Evolutionary conservation across 352 stramenopile species (phyloP).

Genomic region (Phytophthora chlamydospora): DNA sequence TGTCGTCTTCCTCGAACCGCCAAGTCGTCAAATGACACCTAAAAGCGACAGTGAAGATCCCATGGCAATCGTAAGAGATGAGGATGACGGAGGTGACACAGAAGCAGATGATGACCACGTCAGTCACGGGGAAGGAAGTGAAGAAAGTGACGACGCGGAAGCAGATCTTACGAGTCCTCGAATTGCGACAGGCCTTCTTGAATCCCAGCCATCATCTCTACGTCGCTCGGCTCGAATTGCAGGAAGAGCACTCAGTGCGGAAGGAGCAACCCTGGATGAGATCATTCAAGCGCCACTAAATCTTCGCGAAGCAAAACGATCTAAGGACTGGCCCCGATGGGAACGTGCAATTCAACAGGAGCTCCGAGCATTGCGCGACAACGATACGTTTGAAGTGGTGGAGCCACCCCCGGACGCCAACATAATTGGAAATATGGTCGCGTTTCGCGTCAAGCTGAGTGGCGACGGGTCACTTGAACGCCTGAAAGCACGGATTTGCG

Average conservation of each 20-base stretch:
- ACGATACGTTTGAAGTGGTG: conserved; percentile 14
- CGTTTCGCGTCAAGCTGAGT: conserved; percentile 10
- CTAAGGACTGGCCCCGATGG: not conserved
- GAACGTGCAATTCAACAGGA: conserved; percentile 5
- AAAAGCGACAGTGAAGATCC: too few species aligned
- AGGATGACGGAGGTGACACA: too few species aligned
- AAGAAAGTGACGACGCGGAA: too few species aligned
- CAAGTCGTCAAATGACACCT: not conserved
- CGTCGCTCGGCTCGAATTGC: conserved; percentile 7
- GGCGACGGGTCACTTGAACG: conserved; percentile 2
- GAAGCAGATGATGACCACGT: too few species aligned
- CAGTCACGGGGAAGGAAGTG: too few species aligned
- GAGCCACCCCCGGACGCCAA: conserved; percentile 6
- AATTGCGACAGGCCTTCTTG: not conserved
- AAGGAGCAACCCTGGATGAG: not conserved
- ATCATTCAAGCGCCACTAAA: conserved; percentile 7
- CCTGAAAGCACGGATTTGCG: conserved; percentile 26
- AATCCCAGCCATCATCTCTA: not conserved
- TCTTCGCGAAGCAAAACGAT: not conserved
- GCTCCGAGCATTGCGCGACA: not conserved
- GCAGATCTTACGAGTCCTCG: too few species aligned
- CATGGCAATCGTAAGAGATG: too few species aligned
- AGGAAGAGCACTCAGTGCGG: conserved; percentile 3
- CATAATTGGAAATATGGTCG: conserved; percentile 4
- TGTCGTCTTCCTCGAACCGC: conserved; percentile 17